Conservation (phyloP, 225 moss, liverwort and hornwort species). For the Physcomitrium patens region DNA sequence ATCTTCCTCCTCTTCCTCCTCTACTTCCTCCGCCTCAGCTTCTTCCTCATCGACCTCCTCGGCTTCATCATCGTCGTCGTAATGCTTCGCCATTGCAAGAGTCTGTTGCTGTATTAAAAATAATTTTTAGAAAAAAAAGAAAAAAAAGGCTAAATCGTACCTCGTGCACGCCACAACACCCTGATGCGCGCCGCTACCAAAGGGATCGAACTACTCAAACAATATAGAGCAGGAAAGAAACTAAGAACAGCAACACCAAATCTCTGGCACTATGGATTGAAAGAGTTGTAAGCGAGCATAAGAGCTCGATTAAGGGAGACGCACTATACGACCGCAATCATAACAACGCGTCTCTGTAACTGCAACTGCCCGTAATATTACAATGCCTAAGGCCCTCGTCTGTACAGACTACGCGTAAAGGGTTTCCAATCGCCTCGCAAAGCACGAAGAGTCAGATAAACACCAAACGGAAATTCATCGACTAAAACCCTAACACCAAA, state of each 20-base stretch:
- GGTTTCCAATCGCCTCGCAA: background rate
- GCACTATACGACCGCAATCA: background rate
- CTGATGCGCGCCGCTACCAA: background rate
- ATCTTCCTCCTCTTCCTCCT: conserved; percentile 23
- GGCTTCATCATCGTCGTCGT: conserved; percentile 56
- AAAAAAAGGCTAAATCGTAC: too few species aligned
- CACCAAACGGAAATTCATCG: background rate
- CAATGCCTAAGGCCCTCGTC: too few species aligned
- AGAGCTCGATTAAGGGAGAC: background rate
- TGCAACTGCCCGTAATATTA: too few species aligned
- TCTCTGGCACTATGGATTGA: background rate
- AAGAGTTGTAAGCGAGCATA: background rate
- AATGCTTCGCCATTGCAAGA: conserved; percentile 49
- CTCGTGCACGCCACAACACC: background rate
- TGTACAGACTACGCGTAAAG: background rate
- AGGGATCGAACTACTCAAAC: background rate
- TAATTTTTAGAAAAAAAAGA: background rate
- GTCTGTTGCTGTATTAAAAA: conserved; percentile 20
- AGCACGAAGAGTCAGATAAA: background rate
- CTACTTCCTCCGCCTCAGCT: conserved; percentile 51
- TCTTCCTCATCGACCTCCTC: conserved; percentile 61
- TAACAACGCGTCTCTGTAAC: too few species aligned
- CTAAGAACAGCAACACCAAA: background rate
- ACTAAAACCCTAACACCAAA: conserved; percentile 29
- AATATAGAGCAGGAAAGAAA: background rate